phyloP scores from a whole-genome alignment of 306 rosid genomes.

The Lotus japonicus region DNA sequence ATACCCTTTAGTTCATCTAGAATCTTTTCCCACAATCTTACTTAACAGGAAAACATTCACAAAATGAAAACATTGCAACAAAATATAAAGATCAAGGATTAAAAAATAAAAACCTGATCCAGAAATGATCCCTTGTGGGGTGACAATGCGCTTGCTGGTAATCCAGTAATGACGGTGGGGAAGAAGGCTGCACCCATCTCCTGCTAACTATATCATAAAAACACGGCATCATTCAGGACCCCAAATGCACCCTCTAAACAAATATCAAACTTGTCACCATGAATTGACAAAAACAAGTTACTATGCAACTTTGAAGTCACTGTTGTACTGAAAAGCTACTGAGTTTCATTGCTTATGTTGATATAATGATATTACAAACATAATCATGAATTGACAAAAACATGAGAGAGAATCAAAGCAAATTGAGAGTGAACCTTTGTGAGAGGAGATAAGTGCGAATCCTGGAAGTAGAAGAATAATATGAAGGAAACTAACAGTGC shows the following conservation, averaged over 20 bases:
- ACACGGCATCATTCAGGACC: neutral
- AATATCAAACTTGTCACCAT: too few relatives aligned
- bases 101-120: slow-evolving; percentile 58
- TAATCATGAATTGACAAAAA: neutral
- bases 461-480: slow-evolving; percentile 34
- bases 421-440: neutral
- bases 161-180: slow-evolving; percentile 70
- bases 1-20: neutral
- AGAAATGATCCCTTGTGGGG: slow-evolving; percentile 73
- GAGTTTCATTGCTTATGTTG: neutral
- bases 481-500: slow-evolving; percentile 39
- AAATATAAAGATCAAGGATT: neutral
- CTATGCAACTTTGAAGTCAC: neutral
- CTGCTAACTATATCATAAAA: slow-evolving; percentile 18
- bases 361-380: neutral
- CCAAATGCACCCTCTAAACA: neutral
- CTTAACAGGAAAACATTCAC: neutral
- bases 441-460: slow-evolving; percentile 13
- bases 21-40: neutral
- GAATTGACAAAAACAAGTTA: neutral
- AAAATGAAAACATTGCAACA: neutral
- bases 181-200: slow-evolving; percentile 57
- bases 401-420: neutral
- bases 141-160: slow-evolving; percentile 79
- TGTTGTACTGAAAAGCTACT: neutral